Conservation (phyloP, 2,329 filamentous ascomycete genomes). For the Aspergillus sojae region DNA sequence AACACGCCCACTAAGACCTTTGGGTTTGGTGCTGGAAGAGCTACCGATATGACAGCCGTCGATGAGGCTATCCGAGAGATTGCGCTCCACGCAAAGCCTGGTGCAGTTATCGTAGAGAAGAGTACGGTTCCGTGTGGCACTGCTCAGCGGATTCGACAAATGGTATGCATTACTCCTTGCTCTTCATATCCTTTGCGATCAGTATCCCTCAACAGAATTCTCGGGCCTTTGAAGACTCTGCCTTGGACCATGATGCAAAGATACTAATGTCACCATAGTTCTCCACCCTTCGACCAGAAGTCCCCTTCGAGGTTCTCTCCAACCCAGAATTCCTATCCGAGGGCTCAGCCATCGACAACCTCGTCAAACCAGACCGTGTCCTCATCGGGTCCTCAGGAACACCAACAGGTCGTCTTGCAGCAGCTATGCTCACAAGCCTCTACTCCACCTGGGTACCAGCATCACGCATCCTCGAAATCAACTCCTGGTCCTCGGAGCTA, state of each 20-base stretch:
- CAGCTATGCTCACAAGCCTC: conserved; percentile 64
- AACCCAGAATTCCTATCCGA: conserved; percentile 83
- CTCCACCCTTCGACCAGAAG: conserved; percentile 55
- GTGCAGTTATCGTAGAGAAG: conserved; percentile 79
- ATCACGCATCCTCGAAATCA: conserved; percentile 69
- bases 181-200: background rate
- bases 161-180: conserved; percentile 50
- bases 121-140: conserved; percentile 78
- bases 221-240: background rate
- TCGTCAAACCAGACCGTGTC: conserved; percentile 71
- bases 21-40: conserved; percentile 69
- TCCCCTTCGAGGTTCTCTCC: conserved; percentile 74
- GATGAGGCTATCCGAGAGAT: conserved; percentile 71
- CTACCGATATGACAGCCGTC: conserved; percentile 72
- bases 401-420: conserved; percentile 62
- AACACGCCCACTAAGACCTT: conserved; percentile 77
- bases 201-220: too few relatives aligned
- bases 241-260: background rate
- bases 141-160: conserved; percentile 69
- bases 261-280: conserved; percentile 17
- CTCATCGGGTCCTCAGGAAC: conserved; percentile 72
- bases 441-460: conserved; percentile 73
- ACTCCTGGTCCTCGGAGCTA: conserved; percentile 77
- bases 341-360: conserved; percentile 72
- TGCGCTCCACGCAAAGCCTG: conserved; percentile 65